Percentiles rank a stretch among this genome's conserved stretches.
phyloP scores from a whole-genome alignment of 208 protist genomes.

The Leptomonas pyrrhocoris region DNA sequence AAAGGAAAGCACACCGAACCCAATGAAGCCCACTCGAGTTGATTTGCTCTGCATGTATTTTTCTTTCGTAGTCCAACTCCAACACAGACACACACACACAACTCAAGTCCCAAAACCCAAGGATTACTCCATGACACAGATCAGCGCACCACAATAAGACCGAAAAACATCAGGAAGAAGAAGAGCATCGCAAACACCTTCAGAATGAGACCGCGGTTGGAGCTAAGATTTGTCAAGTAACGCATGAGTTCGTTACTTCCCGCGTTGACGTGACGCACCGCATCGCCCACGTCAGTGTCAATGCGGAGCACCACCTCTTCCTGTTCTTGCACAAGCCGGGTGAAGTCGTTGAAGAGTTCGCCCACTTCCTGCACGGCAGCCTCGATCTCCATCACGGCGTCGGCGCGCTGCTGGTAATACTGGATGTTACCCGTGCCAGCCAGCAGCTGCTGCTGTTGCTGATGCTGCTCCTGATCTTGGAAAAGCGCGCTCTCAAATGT shows the following conservation, averaged over 20 bases:
- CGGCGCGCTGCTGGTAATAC: conserved; percentile 83
- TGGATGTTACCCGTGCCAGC: conserved; percentile 60
- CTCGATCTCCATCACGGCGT: conserved; percentile 90
- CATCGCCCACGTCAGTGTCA: conserved; percentile 85
- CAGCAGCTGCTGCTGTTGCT: conserved; percentile 77
- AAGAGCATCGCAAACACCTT: conserved; percentile 93
- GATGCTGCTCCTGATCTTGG: conserved; percentile 82
- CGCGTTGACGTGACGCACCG: conserved; percentile 88
- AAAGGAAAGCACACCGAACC: neutral
- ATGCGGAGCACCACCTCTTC: conserved; percentile 91
- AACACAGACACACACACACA: conserved; percentile 3
- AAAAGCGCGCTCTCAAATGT: conserved; percentile 91
- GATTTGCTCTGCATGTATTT: neutral
- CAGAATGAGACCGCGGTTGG: conserved; percentile 92
- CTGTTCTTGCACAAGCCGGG: conserved; percentile 91
- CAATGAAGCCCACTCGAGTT: neutral
- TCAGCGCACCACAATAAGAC: conserved; percentile 87
- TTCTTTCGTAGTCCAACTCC: neutral
- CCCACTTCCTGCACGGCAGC: conserved; percentile 89
- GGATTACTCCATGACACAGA: neutral
- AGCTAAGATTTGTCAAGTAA: conserved; percentile 86
- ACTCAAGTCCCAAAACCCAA: neutral
- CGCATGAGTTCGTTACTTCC: conserved; percentile 92
- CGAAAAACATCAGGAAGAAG: conserved; percentile 93
- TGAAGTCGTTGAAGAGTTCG: conserved; percentile 93